phyloP scores from a whole-genome alignment of 805 yeast species.

The Sungouiozyma intestinalis region DNA sequence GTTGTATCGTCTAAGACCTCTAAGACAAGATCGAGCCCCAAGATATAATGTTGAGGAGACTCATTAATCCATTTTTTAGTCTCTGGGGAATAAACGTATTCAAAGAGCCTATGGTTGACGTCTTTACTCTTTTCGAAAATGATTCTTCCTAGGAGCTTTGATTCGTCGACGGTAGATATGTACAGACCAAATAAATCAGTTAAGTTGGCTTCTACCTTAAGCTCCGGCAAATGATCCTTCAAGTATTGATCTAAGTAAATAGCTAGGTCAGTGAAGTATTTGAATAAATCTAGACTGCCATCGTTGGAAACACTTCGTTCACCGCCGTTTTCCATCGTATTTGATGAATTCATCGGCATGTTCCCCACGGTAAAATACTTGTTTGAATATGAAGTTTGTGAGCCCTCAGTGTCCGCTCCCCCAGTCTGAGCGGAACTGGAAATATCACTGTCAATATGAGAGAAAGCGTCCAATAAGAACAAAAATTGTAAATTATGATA shows the following conservation, averaged over 20 bases:
- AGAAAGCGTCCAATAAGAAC: constrained; percentile 23
- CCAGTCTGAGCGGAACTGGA: background rate
- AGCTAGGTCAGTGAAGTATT: constrained; percentile 2
- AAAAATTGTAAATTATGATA: constrained; percentile 26
- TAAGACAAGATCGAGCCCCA: constrained; percentile 21
- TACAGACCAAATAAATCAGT: constrained; percentile 25
- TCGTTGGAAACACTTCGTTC: background rate
- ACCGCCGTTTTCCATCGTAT: background rate
- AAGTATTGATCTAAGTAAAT: constrained; percentile 14
- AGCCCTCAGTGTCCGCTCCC: background rate
- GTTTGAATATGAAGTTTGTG: background rate
- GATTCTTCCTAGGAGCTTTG: constrained; percentile 15
- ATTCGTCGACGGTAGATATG: constrained; percentile 6
- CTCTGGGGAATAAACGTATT: constrained; percentile 16
- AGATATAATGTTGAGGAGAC: constrained; percentile 17
- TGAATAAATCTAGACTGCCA: constrained; percentile 16
- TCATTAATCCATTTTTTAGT: constrained; percentile 23
- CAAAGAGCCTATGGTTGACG: constrained; percentile 18
- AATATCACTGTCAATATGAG: constrained; percentile 22
- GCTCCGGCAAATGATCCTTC: constrained; percentile 9
- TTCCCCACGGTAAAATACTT: background rate
- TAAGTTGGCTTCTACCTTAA: constrained; percentile 18
- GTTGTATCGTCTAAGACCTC: constrained; percentile 10
- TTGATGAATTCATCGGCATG: constrained; percentile 1
- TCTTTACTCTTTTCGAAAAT: constrained; percentile 17